phyloP scores from a whole-genome alignment of 768 basidiomycete genomes.

The Dacryopinax primogenitus region DNA sequence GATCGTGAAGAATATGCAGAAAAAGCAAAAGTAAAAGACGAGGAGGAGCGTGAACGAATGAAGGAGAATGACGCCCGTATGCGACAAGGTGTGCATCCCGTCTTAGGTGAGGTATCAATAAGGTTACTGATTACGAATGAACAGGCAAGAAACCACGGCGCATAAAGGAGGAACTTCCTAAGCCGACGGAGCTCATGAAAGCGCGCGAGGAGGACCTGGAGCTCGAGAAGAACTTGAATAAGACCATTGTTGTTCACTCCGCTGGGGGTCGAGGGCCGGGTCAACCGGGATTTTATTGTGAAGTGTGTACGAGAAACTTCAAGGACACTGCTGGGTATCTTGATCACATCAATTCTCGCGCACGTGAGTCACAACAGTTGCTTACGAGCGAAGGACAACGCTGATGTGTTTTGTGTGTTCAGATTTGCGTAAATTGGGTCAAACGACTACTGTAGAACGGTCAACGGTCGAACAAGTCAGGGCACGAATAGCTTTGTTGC shows the following conservation, averaged over 20 bases:
- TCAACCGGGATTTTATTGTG: conserved; percentile 89
- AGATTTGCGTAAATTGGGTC: conserved; percentile 93
- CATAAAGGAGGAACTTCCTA: conserved; percentile 61
- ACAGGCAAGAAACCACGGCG: conserved; percentile 72
- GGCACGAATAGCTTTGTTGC: conserved; percentile 70
- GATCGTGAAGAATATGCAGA: conserved; percentile 83
- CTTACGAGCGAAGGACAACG: background rate
- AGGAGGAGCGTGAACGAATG: conserved; percentile 69
- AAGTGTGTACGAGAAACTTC: conserved; percentile 77
- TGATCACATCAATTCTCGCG: conserved; percentile 89
- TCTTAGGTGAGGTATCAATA: background rate
- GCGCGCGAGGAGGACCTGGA: conserved; percentile 72
- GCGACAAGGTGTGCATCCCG: conserved; percentile 52
- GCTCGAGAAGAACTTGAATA: conserved; percentile 87
- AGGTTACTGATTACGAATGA: background rate
- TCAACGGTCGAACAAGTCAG: conserved; percentile 91
- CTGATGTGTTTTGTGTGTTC: conserved; percentile 2
- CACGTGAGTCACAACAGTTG: conserved; percentile 48
- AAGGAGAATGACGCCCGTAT: conserved; percentile 71
- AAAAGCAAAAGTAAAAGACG: conserved; percentile 66
- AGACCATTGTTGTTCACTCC: conserved; percentile 88
- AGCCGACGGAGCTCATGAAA: conserved; percentile 87
- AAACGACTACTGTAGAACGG: conserved; percentile 79
- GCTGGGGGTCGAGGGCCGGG: conserved; percentile 72
- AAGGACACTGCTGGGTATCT: conserved; percentile 91